Conservation (phyloP, 257 asterid species). For the Mentha longifolia region DNA sequence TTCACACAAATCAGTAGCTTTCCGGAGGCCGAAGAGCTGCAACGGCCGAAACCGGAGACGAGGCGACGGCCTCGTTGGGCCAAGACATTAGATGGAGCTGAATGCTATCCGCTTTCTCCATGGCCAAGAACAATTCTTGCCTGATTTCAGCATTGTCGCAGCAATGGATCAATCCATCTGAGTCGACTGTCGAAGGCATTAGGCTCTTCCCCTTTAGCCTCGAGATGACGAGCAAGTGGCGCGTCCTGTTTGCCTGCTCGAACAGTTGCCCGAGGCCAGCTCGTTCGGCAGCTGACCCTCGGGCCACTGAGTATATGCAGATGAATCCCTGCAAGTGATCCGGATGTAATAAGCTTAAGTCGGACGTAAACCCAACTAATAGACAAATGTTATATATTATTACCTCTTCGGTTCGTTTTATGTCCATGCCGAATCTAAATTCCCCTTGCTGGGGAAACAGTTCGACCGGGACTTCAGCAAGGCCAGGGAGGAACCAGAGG, state of each 20-base stretch:
- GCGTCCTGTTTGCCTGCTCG: slow-evolving; percentile 43
- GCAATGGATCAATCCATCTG: slow-evolving; percentile 53
- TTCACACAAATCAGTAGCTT: neutral
- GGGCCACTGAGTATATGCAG: slow-evolving; percentile 41
- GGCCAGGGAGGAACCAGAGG: slow-evolving; percentile 59
- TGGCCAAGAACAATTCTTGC: slow-evolving; percentile 40
- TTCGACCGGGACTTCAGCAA: slow-evolving; percentile 42
- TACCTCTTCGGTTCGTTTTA: slow-evolving; percentile 59
- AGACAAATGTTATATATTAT: neutral
- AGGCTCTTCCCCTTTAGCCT: slow-evolving; percentile 63
- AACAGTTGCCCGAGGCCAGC: slow-evolving; percentile 49
- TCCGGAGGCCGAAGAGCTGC: slow-evolving; percentile 53
- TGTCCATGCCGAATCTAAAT: slow-evolving; percentile 51
- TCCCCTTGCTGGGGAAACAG: slow-evolving; percentile 49
- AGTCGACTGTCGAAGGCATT: slow-evolving; percentile 53
- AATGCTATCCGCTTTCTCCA: slow-evolving; percentile 46
- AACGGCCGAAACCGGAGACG: slow-evolving; percentile 29
- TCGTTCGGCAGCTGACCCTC: slow-evolving; percentile 56
- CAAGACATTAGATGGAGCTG: slow-evolving; percentile 55
- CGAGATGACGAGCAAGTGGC: slow-evolving; percentile 49
- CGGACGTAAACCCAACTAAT: neutral
- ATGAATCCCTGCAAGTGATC: slow-evolving; percentile 44
- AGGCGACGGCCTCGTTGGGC: slow-evolving; percentile 40
- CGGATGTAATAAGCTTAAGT: neutral
- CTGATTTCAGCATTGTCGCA: slow-evolving; percentile 53